Base-by-base conservation (phyloP, 2,329 filamentous ascomycete genomes). In the Microdochium nivale region DNA sequence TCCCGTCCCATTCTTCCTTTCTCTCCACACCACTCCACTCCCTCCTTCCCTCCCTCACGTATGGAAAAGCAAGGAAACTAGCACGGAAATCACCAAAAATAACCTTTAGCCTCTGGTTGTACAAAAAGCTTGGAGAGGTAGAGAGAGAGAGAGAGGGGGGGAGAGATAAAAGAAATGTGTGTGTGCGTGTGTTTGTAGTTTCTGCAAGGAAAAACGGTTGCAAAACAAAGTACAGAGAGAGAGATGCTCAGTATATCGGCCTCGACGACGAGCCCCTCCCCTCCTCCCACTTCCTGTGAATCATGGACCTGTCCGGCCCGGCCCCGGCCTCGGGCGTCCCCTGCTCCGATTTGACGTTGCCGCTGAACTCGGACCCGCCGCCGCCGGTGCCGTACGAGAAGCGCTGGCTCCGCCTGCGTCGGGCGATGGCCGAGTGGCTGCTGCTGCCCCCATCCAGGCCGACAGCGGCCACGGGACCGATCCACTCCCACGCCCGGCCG, bases 401-500 rank as follows among this genome's bases (percentile, higher is more conserved):
- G n/a, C 79, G 70, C 2, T 73, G 76, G 58, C 76, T 81, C 58
- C 74, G 74, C 32, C 78, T 70, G 48, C 75, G 70, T 43, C 76
- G 66, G 23, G 65, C 25, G 10, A 30, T n/a, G n/a, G n/a, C n/a
- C 24, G 46, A 67, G 30, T 64, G 67, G 32, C 73, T 72, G 40
- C 8, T 7, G 16, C 16, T 19, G 19, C 72, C n/a, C n/a, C n/a
- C n/a, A n/a, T n/a, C n/a, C n/a, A n/a, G n/a, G n/a, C n/a, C n/a
- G n/a, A n/a, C n/a, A n/a, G n/a, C 74, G 19, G 71, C 67, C 19
- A 75, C 70, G 14, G 81, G 79, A 1, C 83, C 83, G 55, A 86
- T 85, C 83, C 83, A 86, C 63, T 86, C 83, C 83, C 83, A 86
- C 1, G 81, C 83, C 25, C 81, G 73, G 25, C 80, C 81, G 27